Conservation (phyloP, 768 basidiomycete species). For the Boletus rufocinnamomeus region DNA sequence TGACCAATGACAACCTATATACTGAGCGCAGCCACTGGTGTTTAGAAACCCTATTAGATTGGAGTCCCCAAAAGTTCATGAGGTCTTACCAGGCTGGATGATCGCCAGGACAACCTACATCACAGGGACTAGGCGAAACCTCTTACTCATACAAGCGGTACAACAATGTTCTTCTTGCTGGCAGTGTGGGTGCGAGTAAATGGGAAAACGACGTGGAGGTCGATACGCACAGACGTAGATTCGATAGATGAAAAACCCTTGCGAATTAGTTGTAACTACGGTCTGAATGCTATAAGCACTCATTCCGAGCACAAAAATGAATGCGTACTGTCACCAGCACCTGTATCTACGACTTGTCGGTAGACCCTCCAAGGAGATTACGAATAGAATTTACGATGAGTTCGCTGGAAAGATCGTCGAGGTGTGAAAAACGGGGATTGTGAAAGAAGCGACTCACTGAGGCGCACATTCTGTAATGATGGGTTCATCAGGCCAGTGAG, state of each 20-base stretch:
- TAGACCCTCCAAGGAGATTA: background rate
- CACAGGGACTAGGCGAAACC: background rate
- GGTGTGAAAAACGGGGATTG: background rate
- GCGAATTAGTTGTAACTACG: slow-evolving; percentile 1
- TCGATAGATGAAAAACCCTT: slow-evolving; percentile 15
- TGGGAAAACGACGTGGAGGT: too few relatives aligned
- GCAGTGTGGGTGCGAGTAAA: slow-evolving; percentile 7
- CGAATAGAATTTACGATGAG: background rate
- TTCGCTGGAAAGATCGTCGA: background rate
- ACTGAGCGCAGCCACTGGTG: slow-evolving; percentile 6
- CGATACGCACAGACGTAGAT: slow-evolving; percentile 11
- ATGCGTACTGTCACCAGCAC: background rate
- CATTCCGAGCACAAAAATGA: background rate
- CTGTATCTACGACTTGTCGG: slow-evolving; percentile 11
- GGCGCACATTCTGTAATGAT: background rate
- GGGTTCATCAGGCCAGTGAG: background rate
- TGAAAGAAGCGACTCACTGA: slow-evolving; percentile 4
- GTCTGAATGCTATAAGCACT: slow-evolving; percentile 1
- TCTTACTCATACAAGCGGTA: slow-evolving; percentile 15
- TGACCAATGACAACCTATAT: background rate
- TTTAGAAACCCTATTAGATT: background rate
- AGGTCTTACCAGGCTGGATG: slow-evolving; percentile 12
- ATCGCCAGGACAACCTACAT: slow-evolving; percentile 4
- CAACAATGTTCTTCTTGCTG: slow-evolving; percentile 4
- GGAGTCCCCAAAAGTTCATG: too few relatives aligned